A percentile compares a stretch with the other conserved stretches of the same genome.
Evolutionary conservation across 176 grass and related monocot genomes (phyloP).

Genomic region (Areca catechu): DNA sequence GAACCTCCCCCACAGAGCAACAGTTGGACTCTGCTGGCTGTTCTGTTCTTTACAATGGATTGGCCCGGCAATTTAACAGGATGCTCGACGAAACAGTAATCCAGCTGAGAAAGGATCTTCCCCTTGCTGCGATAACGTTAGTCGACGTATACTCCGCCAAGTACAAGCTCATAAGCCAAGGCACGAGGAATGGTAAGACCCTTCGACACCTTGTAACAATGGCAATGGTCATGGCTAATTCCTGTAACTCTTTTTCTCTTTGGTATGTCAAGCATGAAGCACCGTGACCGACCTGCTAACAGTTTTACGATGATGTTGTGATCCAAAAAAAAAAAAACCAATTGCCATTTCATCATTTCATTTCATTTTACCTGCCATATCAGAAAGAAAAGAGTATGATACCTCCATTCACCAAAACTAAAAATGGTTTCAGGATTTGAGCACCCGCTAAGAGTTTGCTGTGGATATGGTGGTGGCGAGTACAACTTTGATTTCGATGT

Average conservation of each 20-base stretch:
- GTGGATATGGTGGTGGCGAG: slow-evolving; percentile 7
- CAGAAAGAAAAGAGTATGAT: no score
- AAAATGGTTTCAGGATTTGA: slow-evolving; percentile 12
- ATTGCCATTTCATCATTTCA: no score
- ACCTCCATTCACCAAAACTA: not conserved
- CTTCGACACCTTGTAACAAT: not conserved
- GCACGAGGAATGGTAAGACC: slow-evolving; percentile 5
- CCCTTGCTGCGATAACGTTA: not conserved
- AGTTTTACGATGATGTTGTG: no score
- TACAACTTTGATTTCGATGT: slow-evolving; percentile 16
- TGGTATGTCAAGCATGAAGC: no score
- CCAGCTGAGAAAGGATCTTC: slow-evolving; percentile 12
- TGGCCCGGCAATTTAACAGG: slow-evolving; percentile 10
- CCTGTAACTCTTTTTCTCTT: not conserved
- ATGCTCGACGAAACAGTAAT: slow-evolving; percentile 12
- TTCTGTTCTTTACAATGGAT: slow-evolving; percentile 1
- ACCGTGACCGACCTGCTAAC: no score
- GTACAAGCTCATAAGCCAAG: slow-evolving; percentile 14
- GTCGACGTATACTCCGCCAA: slow-evolving; percentile 19
- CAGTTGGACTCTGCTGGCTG: slow-evolving; percentile 4
- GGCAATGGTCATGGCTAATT: no score
- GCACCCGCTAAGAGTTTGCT: slow-evolving; percentile 13
- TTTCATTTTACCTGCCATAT: no score
- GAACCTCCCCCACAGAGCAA: not conserved
- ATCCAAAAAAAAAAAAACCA: no score